Evolutionary conservation across 2,329 filamentous ascomycete species (phyloP).

Genomic region (Bipolaris victoriae): DNA sequence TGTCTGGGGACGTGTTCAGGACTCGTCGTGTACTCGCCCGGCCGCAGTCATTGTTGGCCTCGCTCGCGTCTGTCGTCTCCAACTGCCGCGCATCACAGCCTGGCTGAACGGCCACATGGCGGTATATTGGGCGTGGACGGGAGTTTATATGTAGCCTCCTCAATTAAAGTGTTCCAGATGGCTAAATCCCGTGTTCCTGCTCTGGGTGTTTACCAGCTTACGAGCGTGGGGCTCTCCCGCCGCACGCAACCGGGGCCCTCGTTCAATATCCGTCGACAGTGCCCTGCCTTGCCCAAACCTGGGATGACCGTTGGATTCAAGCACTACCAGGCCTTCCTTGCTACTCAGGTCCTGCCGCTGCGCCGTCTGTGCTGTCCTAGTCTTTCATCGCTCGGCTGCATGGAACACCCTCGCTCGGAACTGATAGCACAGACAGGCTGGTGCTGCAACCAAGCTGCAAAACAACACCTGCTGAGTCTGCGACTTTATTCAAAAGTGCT

Average conservation of each 20-base stretch:
- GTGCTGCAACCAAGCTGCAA: constrained; percentile 33
- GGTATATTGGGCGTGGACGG: constrained; percentile 39
- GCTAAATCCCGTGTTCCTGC: constrained; percentile 38
- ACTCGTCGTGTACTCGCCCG: constrained; percentile 22
- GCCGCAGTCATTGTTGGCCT: constrained; percentile 16
- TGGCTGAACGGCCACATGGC: neutral
- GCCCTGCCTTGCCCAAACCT: constrained; percentile 39
- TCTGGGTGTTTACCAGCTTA: constrained; percentile 32
- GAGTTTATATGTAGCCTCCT: constrained; percentile 38
- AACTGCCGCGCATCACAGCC: neutral
- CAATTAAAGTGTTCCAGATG: constrained; percentile 43
- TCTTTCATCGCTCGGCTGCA: constrained; percentile 30
- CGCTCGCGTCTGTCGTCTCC: neutral
- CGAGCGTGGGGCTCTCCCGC: constrained; percentile 28
- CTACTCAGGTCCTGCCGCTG: constrained; percentile 36
- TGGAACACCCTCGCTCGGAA: constrained; percentile 38
- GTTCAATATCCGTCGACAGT: constrained; percentile 32
- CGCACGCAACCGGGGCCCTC: constrained; percentile 37
- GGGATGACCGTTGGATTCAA: constrained; percentile 42
- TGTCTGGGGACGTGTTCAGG: constrained; percentile 37
- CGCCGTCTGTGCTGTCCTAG: constrained; percentile 35
- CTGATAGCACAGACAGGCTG: constrained; percentile 37
- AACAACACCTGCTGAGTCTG: constrained; percentile 28
- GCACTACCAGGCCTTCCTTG: constrained; percentile 33
- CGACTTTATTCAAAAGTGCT: constrained; percentile 18